phyloP scores from a whole-genome alignment of 192 early-diverging fungal genomes.

The Coemansia sp. region DNA sequence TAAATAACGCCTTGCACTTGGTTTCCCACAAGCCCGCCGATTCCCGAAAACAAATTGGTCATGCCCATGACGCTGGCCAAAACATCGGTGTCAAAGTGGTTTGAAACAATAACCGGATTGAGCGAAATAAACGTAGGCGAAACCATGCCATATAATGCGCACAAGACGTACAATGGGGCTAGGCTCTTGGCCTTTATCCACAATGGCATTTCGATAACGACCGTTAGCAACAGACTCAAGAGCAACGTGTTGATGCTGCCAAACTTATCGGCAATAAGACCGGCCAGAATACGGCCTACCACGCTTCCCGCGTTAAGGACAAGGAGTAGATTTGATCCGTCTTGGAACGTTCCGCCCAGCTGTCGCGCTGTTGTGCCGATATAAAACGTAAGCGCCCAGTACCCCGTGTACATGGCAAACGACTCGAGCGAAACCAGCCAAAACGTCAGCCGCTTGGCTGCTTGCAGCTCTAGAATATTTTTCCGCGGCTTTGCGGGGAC shows the following conservation, averaged over 20 bases:
- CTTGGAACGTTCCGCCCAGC: slow-evolving; percentile 22
- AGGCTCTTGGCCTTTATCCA: slow-evolving; percentile 42
- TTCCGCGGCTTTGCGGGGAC: slow-evolving; percentile 57
- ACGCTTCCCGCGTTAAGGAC: slow-evolving; percentile 39
- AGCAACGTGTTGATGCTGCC: slow-evolving; percentile 45
- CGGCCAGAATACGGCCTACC: slow-evolving; percentile 36
- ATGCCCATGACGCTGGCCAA: slow-evolving; percentile 48
- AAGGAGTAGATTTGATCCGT: slow-evolving; percentile 38
- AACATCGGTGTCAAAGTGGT: slow-evolving; percentile 25
- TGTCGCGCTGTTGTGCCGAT: slow-evolving; percentile 31
- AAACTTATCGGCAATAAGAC: slow-evolving; percentile 34
- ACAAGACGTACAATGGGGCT: slow-evolving; percentile 34
- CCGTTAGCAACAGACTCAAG: slow-evolving; percentile 18
- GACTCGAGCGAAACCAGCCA: slow-evolving; percentile 37
- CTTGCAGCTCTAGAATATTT: slow-evolving; percentile 25
- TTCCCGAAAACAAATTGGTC: slow-evolving; percentile 41
- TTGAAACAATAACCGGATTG: slow-evolving; percentile 43
- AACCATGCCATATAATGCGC: slow-evolving; percentile 36
- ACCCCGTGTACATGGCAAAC: slow-evolving; percentile 41
- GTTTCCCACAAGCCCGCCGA: slow-evolving; percentile 41
- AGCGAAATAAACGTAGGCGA: slow-evolving; percentile 50
- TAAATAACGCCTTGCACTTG: slow-evolving; percentile 43
- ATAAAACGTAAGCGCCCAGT: slow-evolving; percentile 51
- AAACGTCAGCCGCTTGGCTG: slow-evolving; percentile 29
- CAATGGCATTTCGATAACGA: slow-evolving; percentile 34